Evolutionary conservation across 768 basidiomycete genomes (phyloP), one percentile per base, ranked within the genome.

Genomic region (Coprinellus aureogranulatus): DNA sequence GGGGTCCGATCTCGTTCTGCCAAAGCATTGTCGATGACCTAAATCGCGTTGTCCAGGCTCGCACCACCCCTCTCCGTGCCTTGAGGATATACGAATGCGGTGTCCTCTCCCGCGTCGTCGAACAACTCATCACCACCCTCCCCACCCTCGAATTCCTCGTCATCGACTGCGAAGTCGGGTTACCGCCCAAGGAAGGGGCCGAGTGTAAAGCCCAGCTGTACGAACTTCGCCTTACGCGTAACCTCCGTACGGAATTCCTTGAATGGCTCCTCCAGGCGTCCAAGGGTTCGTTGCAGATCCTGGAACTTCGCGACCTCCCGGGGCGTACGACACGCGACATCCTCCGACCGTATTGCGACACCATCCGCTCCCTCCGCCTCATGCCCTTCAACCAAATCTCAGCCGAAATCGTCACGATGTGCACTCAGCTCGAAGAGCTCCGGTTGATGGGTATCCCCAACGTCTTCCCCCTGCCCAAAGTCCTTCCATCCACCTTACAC

Each of bases 341-440:
- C 4, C 64, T 81, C n/a, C 57, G 58, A 9, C 45, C 23, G 0
- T 69, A 74, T 47, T 70, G 71, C 3, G 65, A 70, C 8, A 58
- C 61, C n/a, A 67, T 81, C n/a, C 71, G 73, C 14, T 80, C 80
- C 1, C 68, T 81, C 45, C 75, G 78, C 42, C 56, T 81, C 6
- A 70, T 74, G 60, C 68, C 69, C 25, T 75, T 72, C 63, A 73
- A 62, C 60, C 31, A 47, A 2, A 62, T 70, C 16, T 67, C 73
- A 6, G 67, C 70, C 3, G 62, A 66, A n/a, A 62, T 79, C 28
- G 53, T 80, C 20, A 63, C 60, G 26, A 61, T 64, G 23, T 81
- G 78, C 62, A 69, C 66, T 0, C 66, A 64, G 40, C 70, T 81
- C 16, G 64, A 75, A 55, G 80, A 81, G 53, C 60, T 81, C 12